Base-by-base conservation (phyloP, 2,329 filamentous ascomycete species). In the Colletotrichum sp. region DNA sequence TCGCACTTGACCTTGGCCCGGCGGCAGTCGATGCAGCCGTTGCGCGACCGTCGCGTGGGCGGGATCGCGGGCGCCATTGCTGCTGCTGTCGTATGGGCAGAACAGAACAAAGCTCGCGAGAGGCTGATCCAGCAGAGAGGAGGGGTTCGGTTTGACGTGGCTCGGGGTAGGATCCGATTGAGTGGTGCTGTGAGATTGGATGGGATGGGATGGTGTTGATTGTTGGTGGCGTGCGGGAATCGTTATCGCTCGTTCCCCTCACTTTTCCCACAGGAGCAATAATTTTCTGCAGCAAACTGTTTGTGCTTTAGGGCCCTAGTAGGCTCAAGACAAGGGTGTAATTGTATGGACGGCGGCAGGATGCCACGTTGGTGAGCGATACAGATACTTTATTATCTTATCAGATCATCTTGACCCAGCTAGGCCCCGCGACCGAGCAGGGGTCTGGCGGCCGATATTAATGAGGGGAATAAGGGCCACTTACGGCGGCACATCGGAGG, bases 1-100 rank as follows among this genome's bases (percentile, higher is more conserved):
- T 81, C 81, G 79, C 82, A 83, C 59, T 83, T 83, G 67, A 83
- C 82, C 24, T 81, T 80, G 44, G 81, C 77, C 9, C 81, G 76
- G 70, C 82, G 83, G 78, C 81, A 83, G 69, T 82, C 83, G 71
- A 83, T 81, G 79, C 81, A 83, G 64, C 82, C 82, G 16, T 82
- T 80, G 9, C 81, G 81, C 7, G 82, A 83, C 21, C 76, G 76
- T 36, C 76, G 64, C 62, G 59, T 72, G n/a, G 66, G 76, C 13
- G 74, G 70, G 4, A 72, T 36, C 28, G 69, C 30, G 10, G 69
- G 72, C 30, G 70, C 66, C 69, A 72, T 76, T 13, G 10, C n/a
- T 52, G 6, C 44, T 52, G n/a, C 44, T 52, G 44, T 52, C 44
- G 44, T 52, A 21, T 52, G 10, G 44, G 44, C 44, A n/a, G 44